Base-by-base conservation (phyloP, 1,284 basidiomycete genomes). In the Sanguinoderma infundibulare region DNA sequence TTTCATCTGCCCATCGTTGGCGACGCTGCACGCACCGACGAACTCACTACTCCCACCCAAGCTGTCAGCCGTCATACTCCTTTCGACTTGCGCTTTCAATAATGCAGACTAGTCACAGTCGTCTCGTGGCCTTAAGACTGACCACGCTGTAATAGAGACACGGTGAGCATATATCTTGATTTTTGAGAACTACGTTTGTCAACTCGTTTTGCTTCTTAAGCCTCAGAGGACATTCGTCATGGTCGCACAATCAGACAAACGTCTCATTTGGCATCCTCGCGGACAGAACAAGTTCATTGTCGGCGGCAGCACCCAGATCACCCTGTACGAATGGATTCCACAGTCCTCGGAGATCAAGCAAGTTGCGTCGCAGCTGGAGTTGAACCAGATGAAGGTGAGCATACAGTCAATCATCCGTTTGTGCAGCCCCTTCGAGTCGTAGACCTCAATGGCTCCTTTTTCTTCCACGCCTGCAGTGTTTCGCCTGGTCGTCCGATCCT, bases 401-500 rank as follows among this genome's bases (percentile, higher is more conserved):
- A 32, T 26, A 15, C 46, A 3, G n/a, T n/a, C 26, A 14, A 17
- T 28, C 15, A 6, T 32, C 14, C 3, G 28, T 8, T n/a, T 26
- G 46, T 30, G 9, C 2, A 10, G 8, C 17, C n/a, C 17, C 17
- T 20, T 30, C 28, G n/a, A 20, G 9, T 32, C 2, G 6, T 4
- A 17, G 15, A 79, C 68, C 44, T 59, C 47, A n/a, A n/a, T 35
- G 50, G 40, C 24, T 44, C 40, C 26, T 20, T 38, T 17, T 22
- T 24, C 40, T 20, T 5, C 6, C 5, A 24, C 30, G 17, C 7
- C 10, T n/a, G 26, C 60, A 92, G 91, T 92, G 90, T 66, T 88
- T 92, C 70, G 85, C 89, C 0, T 92, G 91, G 89, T 92, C 89
- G 44, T 87, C 90, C 24, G 87, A 90, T 70, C 80, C 85, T 14